Evolutionary conservation across 2,329 filamentous ascomycete genomes (phyloP), one percentile per base, ranked within the genome.

Genomic region (Rhinocladiella similis): DNA sequence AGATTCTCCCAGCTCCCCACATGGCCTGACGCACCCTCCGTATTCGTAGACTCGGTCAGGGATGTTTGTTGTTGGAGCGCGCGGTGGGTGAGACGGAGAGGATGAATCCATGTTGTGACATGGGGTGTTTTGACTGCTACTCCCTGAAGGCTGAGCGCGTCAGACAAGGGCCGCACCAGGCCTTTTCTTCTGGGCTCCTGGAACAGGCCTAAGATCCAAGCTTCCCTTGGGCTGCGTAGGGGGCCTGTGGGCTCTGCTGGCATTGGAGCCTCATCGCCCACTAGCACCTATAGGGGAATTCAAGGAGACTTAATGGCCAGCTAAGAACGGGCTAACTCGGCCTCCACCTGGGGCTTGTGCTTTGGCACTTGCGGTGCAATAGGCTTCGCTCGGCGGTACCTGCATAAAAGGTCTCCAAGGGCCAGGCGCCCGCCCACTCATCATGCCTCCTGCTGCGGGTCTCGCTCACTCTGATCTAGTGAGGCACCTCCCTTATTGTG

Each of bases 401-500:
- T 53, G 50, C 50, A 53, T 47, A 13, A 7, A 33, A 12, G 36
- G 43, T 16, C 16, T 33, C 42, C 50, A 47, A 33, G n/a, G 22
- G 29, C 33, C 50, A 29, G 29, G 20, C 25, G 22, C 46, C 27
- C n/a, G 46, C 46, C 50, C 50, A 53, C 27, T 47, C 50, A 47
- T 25, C 42, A 41, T 43, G 22, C 27, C 41, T 53, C 25, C 41
- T 33, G 42, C 41, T 56, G 38, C 38, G 38, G 38, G 38, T 41
- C 45, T 42, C 50, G 43, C 27, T 47, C 50, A 47, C 25, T 33
- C 29, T 33, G 29, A 47, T 33, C 20, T 43, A 19, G 18, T 22
- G 10, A 43, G 22, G 48, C 52, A 57, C 47, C 59, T 62, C 61
- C 62, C 62, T 65, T 64, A 58, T 63, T 65, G 63, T 58, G 63